Conservation (phyloP, 345 rosid species). For the Turnera subulata region DNA sequence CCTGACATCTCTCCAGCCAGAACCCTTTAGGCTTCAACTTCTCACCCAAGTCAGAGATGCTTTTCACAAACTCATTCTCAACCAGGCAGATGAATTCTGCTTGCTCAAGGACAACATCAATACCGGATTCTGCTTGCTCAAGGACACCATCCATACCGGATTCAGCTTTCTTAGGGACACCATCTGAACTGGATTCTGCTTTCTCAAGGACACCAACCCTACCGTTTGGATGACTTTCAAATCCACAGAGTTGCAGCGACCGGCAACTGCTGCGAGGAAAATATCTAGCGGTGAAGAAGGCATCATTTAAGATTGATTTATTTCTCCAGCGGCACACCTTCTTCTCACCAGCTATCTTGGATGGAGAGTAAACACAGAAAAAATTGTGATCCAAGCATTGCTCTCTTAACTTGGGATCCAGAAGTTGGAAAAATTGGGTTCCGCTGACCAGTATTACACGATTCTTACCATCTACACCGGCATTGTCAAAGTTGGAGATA, state of each 20-base stretch:
- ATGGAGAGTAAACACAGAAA: slow-evolving; percentile 6
- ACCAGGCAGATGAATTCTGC: slow-evolving; percentile 30
- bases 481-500: slow-evolving; percentile 10
- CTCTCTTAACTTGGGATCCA: slow-evolving; percentile 5
- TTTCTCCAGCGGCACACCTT: neutral
- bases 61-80: slow-evolving; percentile 17
- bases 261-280: slow-evolving; percentile 1
- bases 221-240: slow-evolving; percentile 12
- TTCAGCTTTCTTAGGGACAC: no score
- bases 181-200: slow-evolving; percentile 21
- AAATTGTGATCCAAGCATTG: slow-evolving; percentile 4
- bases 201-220: slow-evolving; percentile 12
- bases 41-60: slow-evolving; percentile 30
- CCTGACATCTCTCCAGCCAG: slow-evolving; percentile 35
- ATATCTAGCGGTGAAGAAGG: slow-evolving; percentile 12
- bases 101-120: slow-evolving; percentile 11
- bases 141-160: slow-evolving; percentile 12
- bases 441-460: slow-evolving; percentile 10
- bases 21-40: slow-evolving; percentile 24
- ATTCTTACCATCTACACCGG: neutral
- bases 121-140: slow-evolving; percentile 17
- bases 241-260: slow-evolving; percentile 36
- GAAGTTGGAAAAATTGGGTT: slow-evolving; percentile 6
- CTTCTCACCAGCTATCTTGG: neutral
- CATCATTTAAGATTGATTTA: neutral